Percentiles rank a stretch among this genome's conserved stretches.
Conservation (phyloP, 345 rosid genomes). For the Gossypium sturtianum region DNA sequence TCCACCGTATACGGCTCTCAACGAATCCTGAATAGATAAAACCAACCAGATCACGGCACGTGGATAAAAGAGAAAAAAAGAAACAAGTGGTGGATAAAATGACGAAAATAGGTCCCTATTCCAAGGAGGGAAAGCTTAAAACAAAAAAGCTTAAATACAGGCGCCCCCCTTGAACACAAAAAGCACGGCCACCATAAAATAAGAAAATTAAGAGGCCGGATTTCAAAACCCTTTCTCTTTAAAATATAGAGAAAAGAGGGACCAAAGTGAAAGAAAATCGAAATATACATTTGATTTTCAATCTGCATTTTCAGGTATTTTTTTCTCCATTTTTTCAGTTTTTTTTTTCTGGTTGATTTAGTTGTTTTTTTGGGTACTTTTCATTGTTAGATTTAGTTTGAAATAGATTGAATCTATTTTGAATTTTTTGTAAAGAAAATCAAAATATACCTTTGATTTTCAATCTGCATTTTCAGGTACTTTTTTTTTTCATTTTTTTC, state of each 20-base stretch:
- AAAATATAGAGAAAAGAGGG: not conserved
- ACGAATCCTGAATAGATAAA: not conserved
- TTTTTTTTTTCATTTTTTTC: not conserved
- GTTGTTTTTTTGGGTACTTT: not conserved
- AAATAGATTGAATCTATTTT: not conserved
- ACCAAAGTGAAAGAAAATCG: not conserved
- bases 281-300: not conserved
- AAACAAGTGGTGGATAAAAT: not conserved
- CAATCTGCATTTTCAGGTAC: not conserved
- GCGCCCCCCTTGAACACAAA: not conserved
- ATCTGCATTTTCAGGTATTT: constrained; percentile 5
- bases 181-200: not conserved
- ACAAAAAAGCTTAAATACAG: not conserved
- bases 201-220: not conserved
- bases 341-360: not conserved
- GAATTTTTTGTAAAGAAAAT: not conserved
- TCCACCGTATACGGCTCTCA: not conserved
- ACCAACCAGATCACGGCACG: not conserved
- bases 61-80: not conserved
- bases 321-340: not conserved
- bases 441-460: not conserved
- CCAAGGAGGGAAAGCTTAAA: not conserved
- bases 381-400: not conserved
- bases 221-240: not conserved
- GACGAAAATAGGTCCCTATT: not conserved